These are phyloP conservation scores for Flaveria trinervia DNA, from an alignment of 129 eudicot species.

Conservation along the genomic window DNA sequence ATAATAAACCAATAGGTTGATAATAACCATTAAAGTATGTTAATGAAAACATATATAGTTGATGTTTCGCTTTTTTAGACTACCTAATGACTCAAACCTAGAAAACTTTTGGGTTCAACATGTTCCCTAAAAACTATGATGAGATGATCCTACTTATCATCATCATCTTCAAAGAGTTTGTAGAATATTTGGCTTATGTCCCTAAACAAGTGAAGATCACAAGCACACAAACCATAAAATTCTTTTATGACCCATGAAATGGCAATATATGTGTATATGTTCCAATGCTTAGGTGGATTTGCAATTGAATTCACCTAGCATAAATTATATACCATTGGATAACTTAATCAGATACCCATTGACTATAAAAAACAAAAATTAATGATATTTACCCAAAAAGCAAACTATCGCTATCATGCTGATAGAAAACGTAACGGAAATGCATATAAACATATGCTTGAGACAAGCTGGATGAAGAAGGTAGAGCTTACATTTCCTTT, in stretches of 20 bases:
- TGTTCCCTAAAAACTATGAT: neutral
- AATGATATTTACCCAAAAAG: too few relatives aligned
- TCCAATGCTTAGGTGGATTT: neutral
- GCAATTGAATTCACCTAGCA: neutral
- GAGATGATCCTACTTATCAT: neutral
- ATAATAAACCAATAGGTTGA: neutral
- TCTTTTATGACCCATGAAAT: neutral
- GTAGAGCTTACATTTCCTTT: slow-evolving; percentile 73
- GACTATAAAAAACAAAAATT: too few relatives aligned
- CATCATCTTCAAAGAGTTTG: slow-evolving; percentile 1
- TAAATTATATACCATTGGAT: neutral
- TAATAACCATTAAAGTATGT: neutral
- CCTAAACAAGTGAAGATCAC: neutral
- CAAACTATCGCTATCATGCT: neutral
- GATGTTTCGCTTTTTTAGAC: slow-evolving; percentile 3
- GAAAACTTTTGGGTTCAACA: slow-evolving; percentile 17
- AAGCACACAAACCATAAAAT: neutral
- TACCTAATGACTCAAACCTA: slow-evolving; percentile 16
- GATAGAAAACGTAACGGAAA: neutral
- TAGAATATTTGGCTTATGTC: neutral
- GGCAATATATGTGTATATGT: neutral
- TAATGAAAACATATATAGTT: neutral
- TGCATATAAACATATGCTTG: neutral
- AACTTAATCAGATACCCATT: too few relatives aligned
- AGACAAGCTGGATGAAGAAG: slow-evolving; percentile 1